Percentiles rank a stretch among this genome's conserved stretches.
Evolutionary conservation across 2,329 filamentous ascomycete species (phyloP).

Genomic region (Ophiostoma sp.): DNA sequence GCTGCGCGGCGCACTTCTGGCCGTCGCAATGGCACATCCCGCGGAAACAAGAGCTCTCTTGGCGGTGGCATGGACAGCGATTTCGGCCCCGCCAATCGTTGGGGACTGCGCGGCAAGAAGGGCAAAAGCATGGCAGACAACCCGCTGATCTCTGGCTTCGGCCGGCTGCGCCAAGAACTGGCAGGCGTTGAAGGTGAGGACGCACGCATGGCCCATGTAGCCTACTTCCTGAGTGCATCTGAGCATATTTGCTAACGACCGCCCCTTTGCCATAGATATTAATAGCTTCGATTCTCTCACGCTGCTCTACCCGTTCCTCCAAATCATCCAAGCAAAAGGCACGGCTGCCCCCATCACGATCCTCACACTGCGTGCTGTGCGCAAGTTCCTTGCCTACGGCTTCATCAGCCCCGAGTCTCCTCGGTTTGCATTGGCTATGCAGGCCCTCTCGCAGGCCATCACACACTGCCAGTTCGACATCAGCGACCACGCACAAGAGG

Average conservation of each 20-base stretch:
- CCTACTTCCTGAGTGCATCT: neutral
- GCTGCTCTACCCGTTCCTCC: constrained; percentile 86
- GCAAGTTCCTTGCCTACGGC: constrained; percentile 94
- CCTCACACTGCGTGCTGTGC: constrained; percentile 84
- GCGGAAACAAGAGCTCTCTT: constrained; percentile 56
- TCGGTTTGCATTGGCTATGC: constrained; percentile 87
- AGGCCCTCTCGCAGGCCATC: constrained; percentile 86
- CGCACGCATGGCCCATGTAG: no score
- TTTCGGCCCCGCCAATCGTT: constrained; percentile 55
- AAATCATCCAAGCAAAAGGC: constrained; percentile 92
- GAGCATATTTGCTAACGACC: neutral
- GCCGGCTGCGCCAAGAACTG: constrained; percentile 79
- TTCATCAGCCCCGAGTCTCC: constrained; percentile 80
- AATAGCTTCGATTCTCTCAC: constrained; percentile 81
- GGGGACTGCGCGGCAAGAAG: constrained; percentile 90
- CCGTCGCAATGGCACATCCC: constrained; percentile 8
- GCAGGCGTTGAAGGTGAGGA: constrained; percentile 64
- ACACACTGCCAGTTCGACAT: constrained; percentile 98
- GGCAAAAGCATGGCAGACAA: constrained; percentile 97
- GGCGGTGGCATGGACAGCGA: constrained; percentile 36
- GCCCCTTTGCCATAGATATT: constrained; percentile 49
- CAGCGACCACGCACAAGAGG: constrained; percentile 88
- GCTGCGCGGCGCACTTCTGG: constrained; percentile 15
- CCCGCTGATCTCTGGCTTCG: constrained; percentile 90
- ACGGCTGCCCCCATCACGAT: constrained; percentile 96